A percentile compares a stretch with the other conserved stretches of the same genome.
Conservation (phyloP, 495 filamentous ascomycete species). For the Melanomma pulvis-pyrius region DNA sequence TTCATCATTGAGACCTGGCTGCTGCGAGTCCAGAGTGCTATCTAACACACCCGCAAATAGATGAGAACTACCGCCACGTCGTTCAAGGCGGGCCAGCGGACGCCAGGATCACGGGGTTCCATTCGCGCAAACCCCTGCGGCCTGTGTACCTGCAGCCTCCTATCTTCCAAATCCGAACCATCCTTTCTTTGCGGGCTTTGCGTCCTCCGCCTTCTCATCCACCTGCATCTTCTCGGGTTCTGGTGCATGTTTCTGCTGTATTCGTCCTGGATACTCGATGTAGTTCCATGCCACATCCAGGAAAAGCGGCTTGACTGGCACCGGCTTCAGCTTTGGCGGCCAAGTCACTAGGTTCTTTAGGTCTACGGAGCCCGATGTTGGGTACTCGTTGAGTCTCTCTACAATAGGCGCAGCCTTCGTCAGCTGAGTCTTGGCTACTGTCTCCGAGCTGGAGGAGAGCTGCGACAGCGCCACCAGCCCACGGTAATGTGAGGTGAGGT, state of each 20-base stretch:
- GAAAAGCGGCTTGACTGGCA: slow-evolving; percentile 95
- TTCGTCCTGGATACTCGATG: slow-evolving; percentile 81
- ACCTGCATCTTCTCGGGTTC: slow-evolving; percentile 37
- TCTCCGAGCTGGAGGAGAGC: slow-evolving; percentile 49
- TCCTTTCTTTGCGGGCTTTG: slow-evolving; percentile 68
- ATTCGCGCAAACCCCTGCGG: slow-evolving; percentile 1
- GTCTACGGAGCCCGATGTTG: slow-evolving; percentile 59
- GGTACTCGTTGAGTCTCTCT: slow-evolving; percentile 74
- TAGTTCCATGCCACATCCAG: slow-evolving; percentile 98
- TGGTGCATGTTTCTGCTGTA: slow-evolving; percentile 31
- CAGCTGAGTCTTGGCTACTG: slow-evolving; percentile 38
- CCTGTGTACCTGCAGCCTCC: slow-evolving; percentile 7
- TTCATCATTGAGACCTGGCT: slow-evolving; percentile 1
- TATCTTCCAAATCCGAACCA: slow-evolving; percentile 91
- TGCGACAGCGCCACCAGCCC: slow-evolving; percentile 80
- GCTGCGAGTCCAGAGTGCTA: slow-evolving; percentile 4
- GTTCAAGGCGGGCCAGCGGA: slow-evolving; percentile 11
- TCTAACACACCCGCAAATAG: background rate
- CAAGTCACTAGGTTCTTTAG: slow-evolving; percentile 81
- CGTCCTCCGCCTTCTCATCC: slow-evolving; percentile 49
- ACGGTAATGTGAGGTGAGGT: slow-evolving; percentile 72
- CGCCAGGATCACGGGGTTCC: background rate
- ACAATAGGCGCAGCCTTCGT: slow-evolving; percentile 58
- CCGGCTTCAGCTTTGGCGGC: slow-evolving; percentile 77
- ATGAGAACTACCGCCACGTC: background rate